These are phyloP conservation scores for Nemania diffusa DNA, from an alignment of 2,329 filamentous ascomycete genomes.

Conservation along the genomic window DNA sequence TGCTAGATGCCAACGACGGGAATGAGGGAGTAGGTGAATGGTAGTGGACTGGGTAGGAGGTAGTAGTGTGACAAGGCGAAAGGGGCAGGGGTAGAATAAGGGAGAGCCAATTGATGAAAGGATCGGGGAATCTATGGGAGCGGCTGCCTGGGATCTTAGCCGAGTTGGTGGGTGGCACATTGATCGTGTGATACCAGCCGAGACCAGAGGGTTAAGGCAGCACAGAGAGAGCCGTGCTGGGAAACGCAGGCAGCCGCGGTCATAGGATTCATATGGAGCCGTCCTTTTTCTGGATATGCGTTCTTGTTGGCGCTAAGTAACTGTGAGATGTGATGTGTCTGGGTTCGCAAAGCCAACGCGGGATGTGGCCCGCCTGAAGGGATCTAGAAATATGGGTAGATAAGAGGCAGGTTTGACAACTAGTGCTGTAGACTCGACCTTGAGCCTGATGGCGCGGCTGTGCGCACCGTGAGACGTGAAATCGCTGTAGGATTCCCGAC, in stretches of 20 bases:
- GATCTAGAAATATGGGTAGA: neutral
- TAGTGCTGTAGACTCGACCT: neutral
- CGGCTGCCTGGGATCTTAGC: slow-evolving; percentile 17
- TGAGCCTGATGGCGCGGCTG: neutral
- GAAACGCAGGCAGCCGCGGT: slow-evolving; percentile 23
- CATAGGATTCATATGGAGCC: neutral
- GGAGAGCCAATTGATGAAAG: neutral
- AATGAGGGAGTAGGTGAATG: neutral
- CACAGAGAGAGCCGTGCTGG: slow-evolving; percentile 7
- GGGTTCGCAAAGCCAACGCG: neutral
- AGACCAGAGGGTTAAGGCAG: neutral
- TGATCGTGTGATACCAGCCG: slow-evolving; percentile 25
- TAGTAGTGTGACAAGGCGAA: neutral
- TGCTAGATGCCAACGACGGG: neutral
- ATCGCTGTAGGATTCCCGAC: slow-evolving; percentile 1
- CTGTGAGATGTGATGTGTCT: slow-evolving; percentile 7
- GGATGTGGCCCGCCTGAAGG: slow-evolving; percentile 6
- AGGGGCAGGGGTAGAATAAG: neutral
- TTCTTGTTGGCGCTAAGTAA: slow-evolving; percentile 2
- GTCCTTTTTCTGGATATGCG: neutral
- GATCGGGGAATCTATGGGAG: neutral
- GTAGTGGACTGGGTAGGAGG: neutral
- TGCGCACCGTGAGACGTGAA: slow-evolving; percentile 20
- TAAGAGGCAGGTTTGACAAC: neutral
- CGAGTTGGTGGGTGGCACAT: slow-evolving; percentile 7